These are phyloP conservation scores for Ajuga reptans DNA, from an alignment of 305 asterid genomes.

Conservation along the genomic window DNA sequence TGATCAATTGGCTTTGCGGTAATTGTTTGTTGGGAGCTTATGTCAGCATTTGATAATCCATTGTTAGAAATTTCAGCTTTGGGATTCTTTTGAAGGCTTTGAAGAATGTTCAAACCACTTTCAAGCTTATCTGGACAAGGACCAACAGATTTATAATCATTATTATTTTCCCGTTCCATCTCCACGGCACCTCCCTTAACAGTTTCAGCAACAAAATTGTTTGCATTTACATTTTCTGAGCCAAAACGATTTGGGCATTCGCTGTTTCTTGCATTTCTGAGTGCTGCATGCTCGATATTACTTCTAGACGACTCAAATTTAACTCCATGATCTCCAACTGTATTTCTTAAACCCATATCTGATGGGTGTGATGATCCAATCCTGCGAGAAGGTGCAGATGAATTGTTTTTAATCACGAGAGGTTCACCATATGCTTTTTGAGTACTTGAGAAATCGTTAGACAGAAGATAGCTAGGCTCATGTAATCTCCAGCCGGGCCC, in stretches of 20 bases:
- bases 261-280: slow-evolving; percentile 22
- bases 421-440: slow-evolving; percentile 29
- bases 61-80: slow-evolving; percentile 17
- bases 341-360: slow-evolving; percentile 23
- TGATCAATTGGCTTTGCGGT: slow-evolving; percentile 21
- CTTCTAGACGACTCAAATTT: slow-evolving; percentile 34
- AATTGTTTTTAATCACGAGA: slow-evolving; percentile 22
- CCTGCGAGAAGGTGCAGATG: slow-evolving; percentile 22
- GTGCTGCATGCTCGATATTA: slow-evolving; percentile 26
- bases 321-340: slow-evolving; percentile 23
- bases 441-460: slow-evolving; percentile 30
- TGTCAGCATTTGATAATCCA: slow-evolving; percentile 25
- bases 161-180: slow-evolving; percentile 25
- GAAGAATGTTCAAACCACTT: slow-evolving; percentile 18
- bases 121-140: slow-evolving; percentile 21
- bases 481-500: slow-evolving; percentile 30
- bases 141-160: slow-evolving; percentile 14
- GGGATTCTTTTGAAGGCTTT: slow-evolving; percentile 24
- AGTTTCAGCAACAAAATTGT: slow-evolving; percentile 16
- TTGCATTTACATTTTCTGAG: slow-evolving; percentile 25
- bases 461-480: slow-evolving; percentile 30
- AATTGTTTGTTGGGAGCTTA: slow-evolving; percentile 12
- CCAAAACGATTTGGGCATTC: slow-evolving; percentile 18
- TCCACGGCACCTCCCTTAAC: slow-evolving; percentile 21
- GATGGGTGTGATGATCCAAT: slow-evolving; percentile 26